phyloP scores from a whole-genome alignment of 352 stramenopile species.

The Albugo laibachii region DNA sequence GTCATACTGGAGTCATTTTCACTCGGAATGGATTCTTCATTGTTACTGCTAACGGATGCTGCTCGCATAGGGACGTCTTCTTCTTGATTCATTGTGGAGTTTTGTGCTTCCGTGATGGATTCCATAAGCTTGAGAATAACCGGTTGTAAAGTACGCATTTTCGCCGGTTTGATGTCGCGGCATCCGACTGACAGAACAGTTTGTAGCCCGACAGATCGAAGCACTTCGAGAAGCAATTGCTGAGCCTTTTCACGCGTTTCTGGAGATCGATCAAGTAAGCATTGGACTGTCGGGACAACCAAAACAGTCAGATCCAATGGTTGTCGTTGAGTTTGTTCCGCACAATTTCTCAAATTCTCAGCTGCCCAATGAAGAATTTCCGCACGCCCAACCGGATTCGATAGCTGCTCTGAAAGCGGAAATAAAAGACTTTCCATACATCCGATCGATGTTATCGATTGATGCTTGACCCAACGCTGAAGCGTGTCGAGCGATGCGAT shows the following conservation, averaged over 20 bases:
- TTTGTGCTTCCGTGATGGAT: conserved; percentile 10
- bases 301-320: conserved; percentile 49
- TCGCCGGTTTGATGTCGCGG: conserved; percentile 63
- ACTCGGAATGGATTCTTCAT: not conserved
- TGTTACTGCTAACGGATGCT: not conserved
- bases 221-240: conserved; percentile 49
- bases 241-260: conserved; percentile 70
- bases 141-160: conserved; percentile 74
- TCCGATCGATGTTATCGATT: conserved; percentile 25
- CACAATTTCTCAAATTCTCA: conserved; percentile 35
- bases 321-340: conserved; percentile 2
- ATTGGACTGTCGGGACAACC: conserved; percentile 53
- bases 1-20: no score
- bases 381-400: conserved; percentile 56
- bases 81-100: not conserved
- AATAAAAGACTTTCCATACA: conserved; percentile 60
- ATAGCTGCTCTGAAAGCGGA: conserved; percentile 40
- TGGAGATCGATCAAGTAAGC: conserved; percentile 64
- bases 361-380: conserved; percentile 58
- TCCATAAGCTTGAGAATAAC: conserved; percentile 60
- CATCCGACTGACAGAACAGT: conserved; percentile 44
- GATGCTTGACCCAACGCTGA: conserved; percentile 71
- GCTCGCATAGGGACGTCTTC: no score
- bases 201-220: conserved; percentile 66
- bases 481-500: conserved; percentile 47